Base-by-base conservation (phyloP, 75 land plant species). In the Cupressus sempervirens region DNA sequence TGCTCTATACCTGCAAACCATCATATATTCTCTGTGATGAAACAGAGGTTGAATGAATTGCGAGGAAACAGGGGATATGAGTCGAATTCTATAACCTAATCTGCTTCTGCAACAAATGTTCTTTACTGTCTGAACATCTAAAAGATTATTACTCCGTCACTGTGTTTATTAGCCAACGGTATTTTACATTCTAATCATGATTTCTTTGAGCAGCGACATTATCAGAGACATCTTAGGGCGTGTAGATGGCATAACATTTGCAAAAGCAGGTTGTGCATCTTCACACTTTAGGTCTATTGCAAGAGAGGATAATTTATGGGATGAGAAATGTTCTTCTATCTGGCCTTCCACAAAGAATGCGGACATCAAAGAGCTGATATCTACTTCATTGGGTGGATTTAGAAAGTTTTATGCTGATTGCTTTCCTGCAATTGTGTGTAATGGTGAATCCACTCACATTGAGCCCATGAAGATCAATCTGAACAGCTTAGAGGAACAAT, bases 311-410 rank as follows among this genome's bases (percentile, higher is more conserved):
- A 85, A 16, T 2, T 14, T 94, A 13, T 94, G 98, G 98, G 95
- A 96, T 80, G 86, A 90, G 68, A 84, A 87, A 0, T 94, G 98
- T 83, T 86, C 74, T 54, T 85, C 87, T 52, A 56, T 88, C 29
- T 96, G 98, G 98, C 98, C 98, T 34, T 93, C 96, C 75, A 96
- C 93, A 26, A 88, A 74, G 43, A 85, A 92, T 13, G 83, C 87
- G 20, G 91, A 90, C 15, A 92, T 92, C 2, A 92, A 82, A 50
- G 80, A 54, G 48, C 82, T 96, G 30, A 90, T 96, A 0, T 83
- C 86, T 9, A 32, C 74, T 72, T 91, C 91, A 13, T 85, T 91
- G 48, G 98, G 98, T 77, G 96, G 98, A 2, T 96, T 90, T 83
- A 80, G 89, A 32, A 94, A 90, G 15, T 86, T 90, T 13, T 88